These are phyloP conservation scores for Rhizodiscina lignyota DNA, from an alignment of 495 filamentous ascomycete species.

Conservation along the genomic window DNA sequence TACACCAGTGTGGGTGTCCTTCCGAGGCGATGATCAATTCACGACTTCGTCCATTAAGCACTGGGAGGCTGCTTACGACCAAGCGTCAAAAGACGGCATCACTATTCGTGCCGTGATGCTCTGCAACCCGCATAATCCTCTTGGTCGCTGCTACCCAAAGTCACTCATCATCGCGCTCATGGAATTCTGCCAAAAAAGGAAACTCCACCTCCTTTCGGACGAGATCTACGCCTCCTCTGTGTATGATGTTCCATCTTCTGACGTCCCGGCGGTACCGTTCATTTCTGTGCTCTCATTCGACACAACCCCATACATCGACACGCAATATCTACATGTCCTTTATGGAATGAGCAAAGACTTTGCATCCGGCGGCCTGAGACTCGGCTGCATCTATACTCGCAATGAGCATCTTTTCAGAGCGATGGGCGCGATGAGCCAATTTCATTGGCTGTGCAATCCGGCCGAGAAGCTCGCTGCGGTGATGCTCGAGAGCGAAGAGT, in stretches of 20 bases:
- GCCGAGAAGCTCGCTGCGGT: slow-evolving; percentile 27
- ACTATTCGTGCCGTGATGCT: slow-evolving; percentile 28
- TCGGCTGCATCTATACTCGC: slow-evolving; percentile 36
- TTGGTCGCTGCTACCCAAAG: slow-evolving; percentile 37
- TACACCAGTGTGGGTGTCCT: background rate
- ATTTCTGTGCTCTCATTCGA: slow-evolving; percentile 36
- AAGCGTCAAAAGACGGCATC: background rate
- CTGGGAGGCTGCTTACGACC: background rate
- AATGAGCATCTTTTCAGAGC: slow-evolving; percentile 28
- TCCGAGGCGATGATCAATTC: background rate
- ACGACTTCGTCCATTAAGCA: background rate
- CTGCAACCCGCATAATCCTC: slow-evolving; percentile 45
- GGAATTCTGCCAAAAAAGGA: slow-evolving; percentile 34
- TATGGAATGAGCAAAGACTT: slow-evolving; percentile 50
- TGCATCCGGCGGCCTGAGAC: slow-evolving; percentile 34
- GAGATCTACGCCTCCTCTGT: slow-evolving; percentile 37
- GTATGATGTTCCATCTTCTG: slow-evolving; percentile 1
- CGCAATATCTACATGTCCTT: slow-evolving; percentile 35
- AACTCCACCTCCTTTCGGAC: slow-evolving; percentile 43
- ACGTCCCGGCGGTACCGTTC: slow-evolving; percentile 24
- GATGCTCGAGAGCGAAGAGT: slow-evolving; percentile 32
- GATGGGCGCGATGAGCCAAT: slow-evolving; percentile 22
- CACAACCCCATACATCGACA: slow-evolving; percentile 29
- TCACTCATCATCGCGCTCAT: slow-evolving; percentile 30
- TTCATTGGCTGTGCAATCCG: slow-evolving; percentile 28